Evolutionary conservation across 129 eudicot species (phyloP).

Genomic region (Tanacetum coccineum): DNA sequence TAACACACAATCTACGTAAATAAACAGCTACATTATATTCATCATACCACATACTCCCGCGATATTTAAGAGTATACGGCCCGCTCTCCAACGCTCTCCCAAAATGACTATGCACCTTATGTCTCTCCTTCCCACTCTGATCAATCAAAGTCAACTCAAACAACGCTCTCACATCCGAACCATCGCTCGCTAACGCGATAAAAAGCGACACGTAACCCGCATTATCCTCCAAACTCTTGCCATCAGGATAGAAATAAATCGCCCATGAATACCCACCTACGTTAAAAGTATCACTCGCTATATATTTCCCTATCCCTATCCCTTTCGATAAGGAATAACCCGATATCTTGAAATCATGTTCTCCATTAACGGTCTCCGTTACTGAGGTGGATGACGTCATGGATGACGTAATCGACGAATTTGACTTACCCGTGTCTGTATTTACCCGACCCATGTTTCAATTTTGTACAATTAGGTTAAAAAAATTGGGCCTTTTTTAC

Average conservation of each 20-base stretch:
- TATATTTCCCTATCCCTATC: constrained; percentile 69
- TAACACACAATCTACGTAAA: too few species aligned
- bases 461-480: not conserved
- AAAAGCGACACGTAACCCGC: constrained; percentile 75
- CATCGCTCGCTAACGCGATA: constrained; percentile 83
- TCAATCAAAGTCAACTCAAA: constrained; percentile 84
- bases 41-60: constrained; percentile 36
- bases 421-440: constrained; percentile 33
- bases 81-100: constrained; percentile 89
- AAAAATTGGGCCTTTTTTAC: not conserved
- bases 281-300: constrained; percentile 67
- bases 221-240: constrained; percentile 84
- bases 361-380: constrained; percentile 72
- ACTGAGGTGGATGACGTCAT: constrained; percentile 53
- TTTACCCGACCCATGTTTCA: constrained; percentile 44
- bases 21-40: too few species aligned
- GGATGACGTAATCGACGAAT: constrained; percentile 34
- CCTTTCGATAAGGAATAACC: constrained; percentile 81
- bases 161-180: constrained; percentile 79
- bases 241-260: constrained; percentile 89
- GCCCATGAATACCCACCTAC: constrained; percentile 92
- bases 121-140: constrained; percentile 87
- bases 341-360: constrained; percentile 66
- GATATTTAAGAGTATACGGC: constrained; percentile 79
- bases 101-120: constrained; percentile 87